Conservation (phyloP, 1,139 yeast genomes). For the Magnusiomyces magnusii region DNA sequence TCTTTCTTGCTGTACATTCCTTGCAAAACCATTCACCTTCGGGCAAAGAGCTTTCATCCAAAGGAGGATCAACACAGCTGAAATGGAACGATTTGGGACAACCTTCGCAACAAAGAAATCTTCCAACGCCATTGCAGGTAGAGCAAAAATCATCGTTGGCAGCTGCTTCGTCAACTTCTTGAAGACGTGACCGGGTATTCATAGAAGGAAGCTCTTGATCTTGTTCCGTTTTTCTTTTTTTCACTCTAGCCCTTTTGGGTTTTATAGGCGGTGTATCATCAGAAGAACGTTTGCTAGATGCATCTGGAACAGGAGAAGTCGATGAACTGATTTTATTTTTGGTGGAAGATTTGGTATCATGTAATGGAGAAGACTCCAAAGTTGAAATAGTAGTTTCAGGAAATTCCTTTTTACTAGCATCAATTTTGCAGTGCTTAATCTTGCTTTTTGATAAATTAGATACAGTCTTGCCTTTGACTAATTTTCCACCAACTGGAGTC, state of each 20-base stretch:
- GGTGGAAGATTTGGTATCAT: neutral
- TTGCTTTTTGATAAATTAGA: neutral
- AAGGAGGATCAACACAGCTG: conserved; percentile 84
- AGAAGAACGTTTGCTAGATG: neutral
- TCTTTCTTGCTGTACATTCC: conserved; percentile 43
- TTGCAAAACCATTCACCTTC: conserved; percentile 89
- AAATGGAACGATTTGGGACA: conserved; percentile 93
- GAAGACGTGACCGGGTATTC: conserved; percentile 2
- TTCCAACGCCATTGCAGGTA: conserved; percentile 82
- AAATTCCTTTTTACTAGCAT: neutral
- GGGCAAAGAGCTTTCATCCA: conserved; percentile 65
- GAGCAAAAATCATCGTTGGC: conserved; percentile 81
- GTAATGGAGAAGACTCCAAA: neutral
- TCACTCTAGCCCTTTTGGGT: conserved; percentile 4
- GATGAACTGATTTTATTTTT: neutral
- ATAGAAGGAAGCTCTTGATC: neutral
- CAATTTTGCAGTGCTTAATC: neutral
- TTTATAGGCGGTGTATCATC: neutral
- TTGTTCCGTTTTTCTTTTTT: neutral
- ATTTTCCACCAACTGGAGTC: too few species aligned
- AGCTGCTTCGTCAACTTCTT: conserved; percentile 4
- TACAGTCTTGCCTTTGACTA: too few species aligned
- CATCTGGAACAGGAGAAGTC: neutral
- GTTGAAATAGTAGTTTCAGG: neutral
- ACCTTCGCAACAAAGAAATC: conserved; percentile 85